Percentiles rank a stretch among this genome's conserved stretches.
phyloP scores from a whole-genome alignment of 176 grass and related monocot genomes.

The Poa pratensis region DNA sequence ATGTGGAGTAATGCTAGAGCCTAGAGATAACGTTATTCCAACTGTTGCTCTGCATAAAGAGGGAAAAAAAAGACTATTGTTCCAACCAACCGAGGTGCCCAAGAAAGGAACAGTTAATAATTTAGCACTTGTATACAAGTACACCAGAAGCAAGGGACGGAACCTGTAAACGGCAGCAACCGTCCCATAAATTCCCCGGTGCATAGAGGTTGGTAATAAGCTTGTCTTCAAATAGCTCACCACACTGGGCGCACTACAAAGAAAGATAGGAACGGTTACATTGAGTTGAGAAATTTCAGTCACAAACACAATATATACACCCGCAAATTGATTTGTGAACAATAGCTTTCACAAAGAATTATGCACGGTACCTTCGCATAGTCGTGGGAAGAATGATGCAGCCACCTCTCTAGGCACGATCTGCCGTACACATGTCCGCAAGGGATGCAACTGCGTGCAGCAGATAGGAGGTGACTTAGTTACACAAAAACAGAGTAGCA shows the following conservation, averaged over 20 bases:
- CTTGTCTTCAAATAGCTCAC: constrained; percentile 47
- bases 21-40: too few relatives aligned
- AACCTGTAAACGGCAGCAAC: neutral
- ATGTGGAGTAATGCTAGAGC: too few relatives aligned
- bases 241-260: constrained; percentile 65
- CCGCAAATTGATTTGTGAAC: neutral
- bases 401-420: constrained; percentile 6
- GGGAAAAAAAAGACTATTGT: too few relatives aligned
- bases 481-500: too few relatives aligned
- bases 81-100: too few relatives aligned
- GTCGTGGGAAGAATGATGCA: neutral
- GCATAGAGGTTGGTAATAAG: constrained; percentile 66
- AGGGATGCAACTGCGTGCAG: neutral
- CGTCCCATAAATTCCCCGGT: constrained; percentile 22
- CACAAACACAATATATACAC: neutral
- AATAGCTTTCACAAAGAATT: too few relatives aligned
- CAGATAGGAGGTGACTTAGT: neutral
- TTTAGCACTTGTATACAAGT: neutral
- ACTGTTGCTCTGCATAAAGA: too few relatives aligned
- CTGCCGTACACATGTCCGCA: neutral
- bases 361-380: neutral
- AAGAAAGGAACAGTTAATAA: too few relatives aligned
- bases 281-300: too few relatives aligned
- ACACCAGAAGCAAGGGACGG: neutral
- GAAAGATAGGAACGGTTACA: neutral